A percentile compares a stretch with the other conserved stretches of the same genome.
phyloP scores from a whole-genome alignment of 2,329 filamentous ascomycete genomes.

The Trichoderma sp. region DNA sequence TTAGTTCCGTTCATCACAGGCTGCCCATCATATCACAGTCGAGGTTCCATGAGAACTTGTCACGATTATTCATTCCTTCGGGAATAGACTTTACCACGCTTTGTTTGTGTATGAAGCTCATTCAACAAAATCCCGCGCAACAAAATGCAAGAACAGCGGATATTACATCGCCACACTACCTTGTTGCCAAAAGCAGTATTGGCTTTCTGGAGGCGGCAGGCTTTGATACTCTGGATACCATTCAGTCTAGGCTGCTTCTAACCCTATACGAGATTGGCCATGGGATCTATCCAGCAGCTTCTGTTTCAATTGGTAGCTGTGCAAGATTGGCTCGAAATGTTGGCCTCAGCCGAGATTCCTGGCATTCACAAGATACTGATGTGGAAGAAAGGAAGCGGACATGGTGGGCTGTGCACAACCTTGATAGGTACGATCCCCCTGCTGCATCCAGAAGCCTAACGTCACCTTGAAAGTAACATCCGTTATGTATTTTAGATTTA shows the following conservation, averaged over 20 bases:
- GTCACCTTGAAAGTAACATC: not conserved
- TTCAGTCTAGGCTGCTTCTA: not conserved
- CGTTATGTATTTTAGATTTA: not conserved
- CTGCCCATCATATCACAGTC: not conserved
- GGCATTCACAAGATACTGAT: not conserved
- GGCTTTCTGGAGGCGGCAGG: not conserved
- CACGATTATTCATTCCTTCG: not conserved
- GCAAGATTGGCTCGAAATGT: not conserved
- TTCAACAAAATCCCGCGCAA: not conserved
- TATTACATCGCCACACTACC: not conserved
- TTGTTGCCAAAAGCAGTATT: not conserved
- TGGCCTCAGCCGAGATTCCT: not conserved
- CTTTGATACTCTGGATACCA: not conserved
- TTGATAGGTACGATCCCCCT: not conserved
- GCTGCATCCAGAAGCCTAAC: not conserved
- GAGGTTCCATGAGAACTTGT: not conserved
- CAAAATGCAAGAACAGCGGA: not conserved
- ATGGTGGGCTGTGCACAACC: not conserved
- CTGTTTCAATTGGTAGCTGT: not conserved
- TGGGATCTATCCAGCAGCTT: not conserved
- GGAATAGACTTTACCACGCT: not conserved
- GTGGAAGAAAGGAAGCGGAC: not conserved
- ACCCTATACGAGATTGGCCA: not conserved
- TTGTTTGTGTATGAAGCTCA: not conserved
- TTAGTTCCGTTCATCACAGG: not conserved